phyloP scores from a whole-genome alignment of 345 rosid species.

The Lenwebbia sp. region DNA sequence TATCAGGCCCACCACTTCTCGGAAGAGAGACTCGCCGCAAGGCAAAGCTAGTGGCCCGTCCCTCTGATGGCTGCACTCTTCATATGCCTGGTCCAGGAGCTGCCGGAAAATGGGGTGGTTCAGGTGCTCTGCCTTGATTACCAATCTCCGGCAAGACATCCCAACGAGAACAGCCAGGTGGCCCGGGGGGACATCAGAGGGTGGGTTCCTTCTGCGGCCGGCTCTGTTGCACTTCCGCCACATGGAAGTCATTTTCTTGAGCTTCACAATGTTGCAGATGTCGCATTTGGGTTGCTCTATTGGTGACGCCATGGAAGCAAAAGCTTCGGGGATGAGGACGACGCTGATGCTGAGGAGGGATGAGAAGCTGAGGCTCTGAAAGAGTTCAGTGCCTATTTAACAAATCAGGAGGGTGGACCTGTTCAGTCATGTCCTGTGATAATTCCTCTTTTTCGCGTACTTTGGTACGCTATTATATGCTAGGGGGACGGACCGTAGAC shows the following conservation, averaged over 20 bases:
- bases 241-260: constrained; percentile 5
- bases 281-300: constrained; percentile 1
- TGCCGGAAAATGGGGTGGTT: constrained; percentile 20
- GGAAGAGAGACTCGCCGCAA: constrained; percentile 16
- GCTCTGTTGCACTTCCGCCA: constrained; percentile 12
- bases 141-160: constrained; percentile 10
- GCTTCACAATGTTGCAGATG: constrained; percentile 14
- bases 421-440: not conserved
- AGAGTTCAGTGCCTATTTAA: not conserved
- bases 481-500: not conserved
- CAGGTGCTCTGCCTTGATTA: constrained; percentile 16
- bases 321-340: not conserved
- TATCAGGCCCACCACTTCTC: constrained; percentile 12
- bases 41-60: constrained; percentile 21
- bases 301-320: constrained; percentile 4
- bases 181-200: constrained; percentile 20
- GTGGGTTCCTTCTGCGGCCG: constrained; percentile 5
- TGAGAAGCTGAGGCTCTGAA: not conserved
- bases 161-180: constrained; percentile 23
- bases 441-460: not conserved
- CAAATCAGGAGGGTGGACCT: not conserved
- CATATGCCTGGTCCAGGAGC: constrained; percentile 18
- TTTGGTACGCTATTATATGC: not conserved
- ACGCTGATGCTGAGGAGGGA: not conserved
- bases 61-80: constrained; percentile 9